These are phyloP conservation scores for Tylopilus sp. DNA, from an alignment of 1,284 basidiomycete species.

Conservation along the genomic window DNA sequence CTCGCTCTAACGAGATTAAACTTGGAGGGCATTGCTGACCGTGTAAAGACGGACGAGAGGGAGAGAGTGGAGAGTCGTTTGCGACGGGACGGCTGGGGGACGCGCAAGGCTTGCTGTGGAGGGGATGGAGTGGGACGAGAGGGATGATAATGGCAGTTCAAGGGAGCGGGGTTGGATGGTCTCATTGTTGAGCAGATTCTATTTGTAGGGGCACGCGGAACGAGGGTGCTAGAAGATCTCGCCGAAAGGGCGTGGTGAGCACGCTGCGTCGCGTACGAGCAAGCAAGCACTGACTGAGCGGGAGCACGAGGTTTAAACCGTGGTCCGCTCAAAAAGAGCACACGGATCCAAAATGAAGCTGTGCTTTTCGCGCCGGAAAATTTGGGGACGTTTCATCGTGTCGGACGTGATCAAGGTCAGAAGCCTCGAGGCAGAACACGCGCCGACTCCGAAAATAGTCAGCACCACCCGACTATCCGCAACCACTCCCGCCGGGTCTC, in stretches of 20 bases:
- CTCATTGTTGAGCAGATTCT: conserved; percentile 35
- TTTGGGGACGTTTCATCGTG: conserved; percentile 18
- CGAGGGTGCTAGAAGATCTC: conserved; percentile 23
- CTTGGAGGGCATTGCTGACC: conserved; percentile 42
- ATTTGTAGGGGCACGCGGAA: conserved; percentile 31
- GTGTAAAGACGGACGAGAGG: conserved; percentile 29
- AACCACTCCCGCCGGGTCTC: conserved; percentile 2
- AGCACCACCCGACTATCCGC: neutral
- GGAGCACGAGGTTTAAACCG: conserved; percentile 22
- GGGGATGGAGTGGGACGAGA: conserved; percentile 19
- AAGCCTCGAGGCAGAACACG: conserved; percentile 29
- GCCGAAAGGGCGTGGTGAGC: conserved; percentile 28
- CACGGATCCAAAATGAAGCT: conserved; percentile 17
- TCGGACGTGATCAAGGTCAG: neutral
- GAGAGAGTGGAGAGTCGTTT: conserved; percentile 32
- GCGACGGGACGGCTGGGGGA: conserved; percentile 38
- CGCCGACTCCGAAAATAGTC: conserved; percentile 1
- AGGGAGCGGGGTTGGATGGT: conserved; percentile 32
- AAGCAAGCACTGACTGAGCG: conserved; percentile 11
- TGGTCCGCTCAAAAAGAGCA: conserved; percentile 28
- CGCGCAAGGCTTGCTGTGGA: conserved; percentile 16
- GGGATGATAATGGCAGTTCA: conserved; percentile 27
- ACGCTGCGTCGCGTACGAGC: neutral
- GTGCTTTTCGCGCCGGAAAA: conserved; percentile 19
- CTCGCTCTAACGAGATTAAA: conserved; percentile 64